Base-by-base conservation (phyloP, 345 rosid species). In the Physaria fendleri region DNA sequence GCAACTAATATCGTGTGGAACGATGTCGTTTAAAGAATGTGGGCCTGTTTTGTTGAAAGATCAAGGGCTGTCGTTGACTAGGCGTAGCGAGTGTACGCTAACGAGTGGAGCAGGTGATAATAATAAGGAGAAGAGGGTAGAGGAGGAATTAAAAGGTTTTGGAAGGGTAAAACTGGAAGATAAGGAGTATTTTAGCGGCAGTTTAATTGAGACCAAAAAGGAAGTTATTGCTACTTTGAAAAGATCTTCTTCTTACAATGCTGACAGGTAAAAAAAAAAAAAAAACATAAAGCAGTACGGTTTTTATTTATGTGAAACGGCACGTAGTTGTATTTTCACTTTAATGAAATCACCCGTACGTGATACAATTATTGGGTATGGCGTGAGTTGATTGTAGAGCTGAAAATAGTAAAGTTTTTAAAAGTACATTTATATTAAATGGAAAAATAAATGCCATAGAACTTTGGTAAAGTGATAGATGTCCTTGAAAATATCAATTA, bases 1-100 rank as follows among this genome's bases (percentile, higher is more conserved):
- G 99, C 99, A 93, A 75, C 58, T 93, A 68, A 74, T 93, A 45
- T 83, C 99, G 2, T 93, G 99, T 67, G 97, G 99, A 11, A 77
- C 94, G 48, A 76, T 89, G 62, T 84, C 97, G 65, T 81, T 88
- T 59, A 78, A 69, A 66, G 89, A 89, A 48, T 83, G 94, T 44
- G 85, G 89, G 46, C 76, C 86, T 62, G 73, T 59, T 49, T 69
- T 80, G 29, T 75, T 74, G 32, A 84, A 75, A 50, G 90, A 88
- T 72, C 85, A 81, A 57, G 85, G 88, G 28, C 44, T 82, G 68
- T 72, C 90, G 13, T 49, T 86, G 65, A 61, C 76, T 16, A 79
- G 79, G 28, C 77, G 74, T 5, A 69, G 74, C 56, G 85, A 66
- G 63, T 68, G 80, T 8, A 77, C 83, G 32, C 3, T 74, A 65